phyloP scores from a whole-genome alignment of 441 rosid species.

The Pelargonium fulgidum region DNA sequence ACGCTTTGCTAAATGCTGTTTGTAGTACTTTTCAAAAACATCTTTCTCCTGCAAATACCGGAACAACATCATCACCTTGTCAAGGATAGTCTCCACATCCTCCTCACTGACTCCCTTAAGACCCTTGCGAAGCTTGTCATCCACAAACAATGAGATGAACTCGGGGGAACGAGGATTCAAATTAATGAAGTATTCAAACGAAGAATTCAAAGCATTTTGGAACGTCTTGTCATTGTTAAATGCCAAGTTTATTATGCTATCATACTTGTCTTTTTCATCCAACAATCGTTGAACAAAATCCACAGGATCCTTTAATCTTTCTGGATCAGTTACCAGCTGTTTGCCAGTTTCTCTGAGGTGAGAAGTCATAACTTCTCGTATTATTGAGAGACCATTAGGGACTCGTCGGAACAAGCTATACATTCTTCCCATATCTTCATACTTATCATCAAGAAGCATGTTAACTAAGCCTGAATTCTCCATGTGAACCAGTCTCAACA shows the following conservation, averaged over 20 bases:
- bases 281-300: conserved; percentile 85
- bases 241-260: conserved; percentile 58
- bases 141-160: conserved; percentile 82
- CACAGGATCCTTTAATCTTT: conserved; percentile 85
- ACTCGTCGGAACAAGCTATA: conserved; percentile 81
- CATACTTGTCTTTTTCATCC: conserved; percentile 87
- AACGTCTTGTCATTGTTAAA: conserved; percentile 79
- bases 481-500: conserved; percentile 90
- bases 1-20: conserved; percentile 90
- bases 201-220: conserved; percentile 87
- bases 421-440: conserved; percentile 86
- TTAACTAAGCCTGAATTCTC: conserved; percentile 89
- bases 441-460: conserved; percentile 86
- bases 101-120: conserved; percentile 76
- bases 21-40: conserved; percentile 90
- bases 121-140: conserved; percentile 88
- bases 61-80: conserved; percentile 96
- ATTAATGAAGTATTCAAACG: conserved; percentile 86
- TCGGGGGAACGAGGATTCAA: conserved; percentile 85
- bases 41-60: conserved; percentile 96
- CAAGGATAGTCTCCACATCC: conserved; percentile 84
- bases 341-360: conserved; percentile 92
- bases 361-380: conserved; percentile 82
- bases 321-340: conserved; percentile 85
- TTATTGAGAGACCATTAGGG: conserved; percentile 62